Evolutionary conservation across 495 filamentous ascomycete genomes (phyloP).

Genomic region (Xylaria scruposa): DNA sequence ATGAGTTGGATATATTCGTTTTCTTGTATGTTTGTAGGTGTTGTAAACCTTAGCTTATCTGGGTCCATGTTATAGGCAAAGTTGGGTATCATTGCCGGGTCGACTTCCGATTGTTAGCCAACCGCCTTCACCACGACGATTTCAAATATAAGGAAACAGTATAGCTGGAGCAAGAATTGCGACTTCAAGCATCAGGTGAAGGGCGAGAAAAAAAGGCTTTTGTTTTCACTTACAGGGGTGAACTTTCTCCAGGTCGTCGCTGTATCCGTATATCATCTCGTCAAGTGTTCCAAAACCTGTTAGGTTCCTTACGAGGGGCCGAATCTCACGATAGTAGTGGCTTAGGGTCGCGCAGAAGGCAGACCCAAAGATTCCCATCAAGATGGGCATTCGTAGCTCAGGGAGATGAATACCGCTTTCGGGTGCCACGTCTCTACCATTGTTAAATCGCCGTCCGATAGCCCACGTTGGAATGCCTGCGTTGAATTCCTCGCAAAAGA

Average conservation of each 20-base stretch:
- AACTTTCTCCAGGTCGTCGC: constrained; percentile 82
- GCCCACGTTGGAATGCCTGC: constrained; percentile 97
- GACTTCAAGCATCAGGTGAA: background rate
- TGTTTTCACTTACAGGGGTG: constrained; percentile 63
- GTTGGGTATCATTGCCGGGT: constrained; percentile 88
- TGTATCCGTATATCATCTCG: constrained; percentile 80
- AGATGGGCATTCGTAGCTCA: constrained; percentile 77
- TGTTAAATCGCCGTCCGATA: constrained; percentile 79
- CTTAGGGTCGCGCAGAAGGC: constrained; percentile 94
- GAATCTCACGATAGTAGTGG: constrained; percentile 94
- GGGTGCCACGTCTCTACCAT: constrained; percentile 68
- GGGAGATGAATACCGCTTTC: constrained; percentile 67
- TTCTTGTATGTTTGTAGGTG: constrained; percentile 74
- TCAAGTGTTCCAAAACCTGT: constrained; percentile 81
- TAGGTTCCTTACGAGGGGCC: constrained; percentile 75
- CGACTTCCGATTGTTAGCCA: constrained; percentile 49
- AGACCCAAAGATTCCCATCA: constrained; percentile 93
- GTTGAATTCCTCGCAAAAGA: constrained; percentile 87
- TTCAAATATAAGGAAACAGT: background rate
- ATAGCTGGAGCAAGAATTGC: background rate
- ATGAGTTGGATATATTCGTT: constrained; percentile 81
- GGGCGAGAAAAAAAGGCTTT: background rate
- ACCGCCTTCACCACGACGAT: background rate
- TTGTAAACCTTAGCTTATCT: constrained; percentile 70
- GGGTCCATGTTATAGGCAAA: constrained; percentile 77